phyloP scores from a whole-genome alignment of 1,284 basidiomycete genomes.

The Cryptococcus sp. region DNA sequence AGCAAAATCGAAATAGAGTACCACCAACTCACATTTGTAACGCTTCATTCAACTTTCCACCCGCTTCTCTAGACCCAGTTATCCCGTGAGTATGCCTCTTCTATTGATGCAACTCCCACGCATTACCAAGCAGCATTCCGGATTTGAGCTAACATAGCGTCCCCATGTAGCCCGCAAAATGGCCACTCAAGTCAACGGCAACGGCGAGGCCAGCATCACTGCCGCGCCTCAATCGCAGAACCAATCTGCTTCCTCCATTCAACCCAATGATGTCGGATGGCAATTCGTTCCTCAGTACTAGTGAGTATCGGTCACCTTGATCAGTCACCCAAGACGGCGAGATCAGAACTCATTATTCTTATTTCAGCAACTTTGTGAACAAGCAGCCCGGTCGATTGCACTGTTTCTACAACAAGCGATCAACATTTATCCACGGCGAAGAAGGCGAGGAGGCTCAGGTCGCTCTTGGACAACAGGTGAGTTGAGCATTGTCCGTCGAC shows the following conservation, averaged over 20 bases:
- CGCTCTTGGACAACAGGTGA: constrained; percentile 82
- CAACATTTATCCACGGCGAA: constrained; percentile 92
- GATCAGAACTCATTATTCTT: constrained; percentile 13
- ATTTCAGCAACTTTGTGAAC: constrained; percentile 82
- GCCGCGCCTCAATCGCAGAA: constrained; percentile 22
- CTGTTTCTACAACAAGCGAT: constrained; percentile 98
- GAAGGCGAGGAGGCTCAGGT: constrained; percentile 92
- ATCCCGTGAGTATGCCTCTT: too few relatives aligned
- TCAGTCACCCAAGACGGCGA: too few relatives aligned
- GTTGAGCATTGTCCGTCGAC: constrained; percentile 24
- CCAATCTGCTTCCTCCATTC: constrained; percentile 31
- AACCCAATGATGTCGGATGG: constrained; percentile 72
- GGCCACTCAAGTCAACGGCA: constrained; percentile 40
- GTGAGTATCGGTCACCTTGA: constrained; percentile 35
- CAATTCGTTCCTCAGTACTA: constrained; percentile 97
- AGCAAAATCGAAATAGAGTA: too few relatives aligned
- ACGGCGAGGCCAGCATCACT: constrained; percentile 32
- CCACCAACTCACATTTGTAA: too few relatives aligned
- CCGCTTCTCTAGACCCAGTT: too few relatives aligned
- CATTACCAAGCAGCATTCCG: too few relatives aligned
- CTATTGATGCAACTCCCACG: too few relatives aligned
- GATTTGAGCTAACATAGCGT: too few relatives aligned
- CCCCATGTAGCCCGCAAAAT: constrained; percentile 20
- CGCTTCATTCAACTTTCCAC: too few relatives aligned
- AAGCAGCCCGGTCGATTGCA: constrained; percentile 94